phyloP scores from a whole-genome alignment of 1,284 basidiomycete genomes.

The Microbotryum intermedium region DNA sequence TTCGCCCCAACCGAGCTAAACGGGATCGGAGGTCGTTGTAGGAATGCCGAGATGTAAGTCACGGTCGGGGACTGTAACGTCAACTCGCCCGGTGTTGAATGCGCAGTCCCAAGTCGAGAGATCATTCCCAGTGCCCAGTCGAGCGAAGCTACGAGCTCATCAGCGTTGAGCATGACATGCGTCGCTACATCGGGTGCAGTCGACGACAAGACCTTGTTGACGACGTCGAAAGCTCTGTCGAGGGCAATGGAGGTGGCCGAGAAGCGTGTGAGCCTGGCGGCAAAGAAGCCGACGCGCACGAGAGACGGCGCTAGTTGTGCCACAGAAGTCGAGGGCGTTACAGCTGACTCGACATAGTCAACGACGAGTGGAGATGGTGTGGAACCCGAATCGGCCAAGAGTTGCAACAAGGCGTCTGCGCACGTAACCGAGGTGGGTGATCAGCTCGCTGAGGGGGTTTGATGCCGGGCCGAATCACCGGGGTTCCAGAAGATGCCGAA shows the following conservation, averaged over 20 bases:
- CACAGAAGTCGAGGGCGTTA: background rate
- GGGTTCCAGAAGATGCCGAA: too few species aligned
- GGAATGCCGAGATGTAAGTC: background rate
- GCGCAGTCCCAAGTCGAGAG: background rate
- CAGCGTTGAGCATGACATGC: background rate
- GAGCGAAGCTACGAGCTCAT: background rate
- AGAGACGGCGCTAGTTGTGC: background rate
- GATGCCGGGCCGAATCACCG: too few species aligned
- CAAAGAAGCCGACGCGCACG: constrained; percentile 1
- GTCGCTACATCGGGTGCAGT: background rate
- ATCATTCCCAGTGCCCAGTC: background rate
- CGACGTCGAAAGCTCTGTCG: background rate
- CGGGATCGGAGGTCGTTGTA: background rate
- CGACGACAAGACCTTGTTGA: background rate
- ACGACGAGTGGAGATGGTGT: background rate
- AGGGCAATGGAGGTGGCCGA: background rate
- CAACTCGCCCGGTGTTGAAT: background rate
- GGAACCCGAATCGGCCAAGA: too few species aligned
- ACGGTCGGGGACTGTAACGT: background rate
- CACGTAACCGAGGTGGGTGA: too few species aligned
- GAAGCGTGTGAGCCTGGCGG: background rate
- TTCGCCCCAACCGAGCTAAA: too few species aligned
- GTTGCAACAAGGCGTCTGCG: too few species aligned
- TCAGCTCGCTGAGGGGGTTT: too few species aligned
- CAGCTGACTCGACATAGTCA: background rate